A percentile compares a stretch with the other conserved stretches of the same genome.
phyloP scores from a whole-genome alignment of 345 rosid genomes.

The Eucalyptus sideroxylon region DNA sequence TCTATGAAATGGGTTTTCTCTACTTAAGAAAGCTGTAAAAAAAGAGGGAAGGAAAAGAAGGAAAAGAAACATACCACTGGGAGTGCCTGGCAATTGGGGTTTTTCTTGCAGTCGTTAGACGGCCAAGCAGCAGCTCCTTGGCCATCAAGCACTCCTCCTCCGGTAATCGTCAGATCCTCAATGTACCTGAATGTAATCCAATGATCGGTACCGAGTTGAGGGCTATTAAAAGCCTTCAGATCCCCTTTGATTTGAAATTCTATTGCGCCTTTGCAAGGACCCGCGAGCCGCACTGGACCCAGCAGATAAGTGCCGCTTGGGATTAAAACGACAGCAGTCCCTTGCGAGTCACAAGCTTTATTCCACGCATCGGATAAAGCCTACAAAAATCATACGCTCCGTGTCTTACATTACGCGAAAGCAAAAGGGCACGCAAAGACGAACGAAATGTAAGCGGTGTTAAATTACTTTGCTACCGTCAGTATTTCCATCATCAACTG shows the following conservation, averaged over 20 bases:
- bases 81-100: background rate
- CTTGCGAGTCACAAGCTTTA: background rate
- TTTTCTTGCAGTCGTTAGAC: background rate
- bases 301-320: slow-evolving; percentile 3
- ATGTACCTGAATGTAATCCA: slow-evolving; percentile 7
- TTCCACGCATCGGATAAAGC: slow-evolving; percentile 1
- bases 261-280: slow-evolving; percentile 10
- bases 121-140: slow-evolving; percentile 13
- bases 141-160: slow-evolving; percentile 20
- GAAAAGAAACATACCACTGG: slow-evolving; percentile 1
- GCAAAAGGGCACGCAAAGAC: background rate
- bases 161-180: background rate
- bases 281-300: background rate
- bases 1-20: background rate
- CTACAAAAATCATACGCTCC: background rate
- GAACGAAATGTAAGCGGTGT: background rate
- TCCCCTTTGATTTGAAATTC: background rate
- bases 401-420: background rate
- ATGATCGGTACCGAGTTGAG: background rate
- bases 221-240: background rate
- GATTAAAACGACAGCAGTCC: background rate
- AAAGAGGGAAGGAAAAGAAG: background rate
- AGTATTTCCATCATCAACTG: background rate
- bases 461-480: background rate
- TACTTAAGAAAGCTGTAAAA: background rate